Conservation (phyloP, 306 rosid species). For the Luffa aegyptiaca region DNA sequence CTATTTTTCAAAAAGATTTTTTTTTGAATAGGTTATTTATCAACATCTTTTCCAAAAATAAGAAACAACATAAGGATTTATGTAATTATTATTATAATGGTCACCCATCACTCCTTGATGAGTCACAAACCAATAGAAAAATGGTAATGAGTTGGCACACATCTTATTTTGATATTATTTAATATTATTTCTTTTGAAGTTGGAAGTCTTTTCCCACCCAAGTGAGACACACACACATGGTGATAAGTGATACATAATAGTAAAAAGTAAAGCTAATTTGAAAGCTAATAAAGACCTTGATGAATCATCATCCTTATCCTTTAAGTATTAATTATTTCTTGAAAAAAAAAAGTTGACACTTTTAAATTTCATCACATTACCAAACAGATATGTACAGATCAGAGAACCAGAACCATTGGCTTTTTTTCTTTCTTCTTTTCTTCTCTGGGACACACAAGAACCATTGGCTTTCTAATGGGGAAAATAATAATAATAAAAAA, state of each 20-base stretch:
- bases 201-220: conserved; percentile 33
- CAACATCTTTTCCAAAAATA: background rate
- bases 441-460: background rate
- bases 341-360: background rate
- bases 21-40: too few relatives aligned
- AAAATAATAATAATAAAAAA: background rate
- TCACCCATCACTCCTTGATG: conserved; percentile 21
- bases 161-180: background rate
- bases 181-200: background rate
- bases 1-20: background rate
- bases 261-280: conserved; percentile 6
- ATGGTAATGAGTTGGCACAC: conserved; percentile 8
- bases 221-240: conserved; percentile 8
- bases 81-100: background rate
- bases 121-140: conserved; percentile 38
- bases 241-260: conserved; percentile 14
- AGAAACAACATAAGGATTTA: background rate
- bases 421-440: background rate
- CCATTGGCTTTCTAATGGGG: background rate
- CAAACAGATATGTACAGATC: background rate
- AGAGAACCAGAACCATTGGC: background rate
- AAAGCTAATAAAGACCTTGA: conserved; percentile 2
- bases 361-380: background rate
- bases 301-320: conserved; percentile 33
- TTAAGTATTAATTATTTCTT: background rate